phyloP scores from a whole-genome alignment of 2,329 filamentous ascomycete species.

The Clonostachys rosea region DNA sequence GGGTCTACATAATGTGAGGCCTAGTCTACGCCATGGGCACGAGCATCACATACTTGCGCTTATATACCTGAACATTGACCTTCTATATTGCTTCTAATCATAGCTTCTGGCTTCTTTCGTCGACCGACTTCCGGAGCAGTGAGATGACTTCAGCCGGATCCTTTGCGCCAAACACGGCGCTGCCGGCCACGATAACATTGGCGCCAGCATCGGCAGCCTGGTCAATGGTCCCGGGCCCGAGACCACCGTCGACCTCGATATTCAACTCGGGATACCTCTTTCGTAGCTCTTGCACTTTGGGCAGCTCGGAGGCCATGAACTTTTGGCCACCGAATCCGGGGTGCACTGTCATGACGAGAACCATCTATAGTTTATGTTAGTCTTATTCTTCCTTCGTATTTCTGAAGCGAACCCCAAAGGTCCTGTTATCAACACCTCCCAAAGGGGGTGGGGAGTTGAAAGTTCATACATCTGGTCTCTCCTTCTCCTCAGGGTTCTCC shows the following conservation, averaged over 20 bases:
- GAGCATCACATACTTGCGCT: too few relatives aligned
- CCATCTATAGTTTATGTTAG: slow-evolving; percentile 66
- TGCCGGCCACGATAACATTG: slow-evolving; percentile 96
- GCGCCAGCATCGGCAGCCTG: slow-evolving; percentile 92
- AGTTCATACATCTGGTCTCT: slow-evolving; percentile 73
- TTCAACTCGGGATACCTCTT: slow-evolving; percentile 85
- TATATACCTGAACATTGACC: neutral
- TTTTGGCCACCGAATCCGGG: slow-evolving; percentile 97
- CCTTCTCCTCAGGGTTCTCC: slow-evolving; percentile 65
- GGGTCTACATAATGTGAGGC: too few relatives aligned
- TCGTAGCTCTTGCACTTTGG: slow-evolving; percentile 84
- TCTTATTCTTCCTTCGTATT: too few relatives aligned
- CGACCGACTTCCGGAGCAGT: slow-evolving; percentile 74
- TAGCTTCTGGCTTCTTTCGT: slow-evolving; percentile 45
- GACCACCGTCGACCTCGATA: slow-evolving; percentile 94
- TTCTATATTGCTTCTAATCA: neutral
- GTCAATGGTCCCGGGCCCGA: slow-evolving; percentile 85
- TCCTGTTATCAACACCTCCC: too few relatives aligned
- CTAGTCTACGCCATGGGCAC: too few relatives aligned
- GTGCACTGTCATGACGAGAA: slow-evolving; percentile 96
- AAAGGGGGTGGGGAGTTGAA: neutral
- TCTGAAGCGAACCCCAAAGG: too few relatives aligned
- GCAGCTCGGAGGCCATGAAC: slow-evolving; percentile 94
- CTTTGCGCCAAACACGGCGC: slow-evolving; percentile 88
- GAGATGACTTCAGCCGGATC: slow-evolving; percentile 84